Base-by-base conservation (phyloP, 371 early-diverging fungal species). In the Zychaea mexicana region DNA sequence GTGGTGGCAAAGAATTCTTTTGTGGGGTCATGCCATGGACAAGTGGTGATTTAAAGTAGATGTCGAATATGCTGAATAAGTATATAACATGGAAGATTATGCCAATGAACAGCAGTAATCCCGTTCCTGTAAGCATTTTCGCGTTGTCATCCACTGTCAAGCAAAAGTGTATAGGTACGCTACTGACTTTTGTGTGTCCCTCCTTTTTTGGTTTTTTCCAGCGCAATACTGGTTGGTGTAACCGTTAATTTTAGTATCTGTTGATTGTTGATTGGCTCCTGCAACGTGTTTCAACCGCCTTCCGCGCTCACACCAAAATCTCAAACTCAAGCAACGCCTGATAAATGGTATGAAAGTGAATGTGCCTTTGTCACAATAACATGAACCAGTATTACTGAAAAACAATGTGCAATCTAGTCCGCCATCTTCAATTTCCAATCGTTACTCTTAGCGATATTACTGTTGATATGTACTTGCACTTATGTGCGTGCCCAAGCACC, bases 21-120 rank as follows among this genome's bases (percentile, higher is more conserved):
- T 91, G 87, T 39, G 91, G 94, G 7, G 83, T 85, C 97, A 96
- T 96, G 61, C 97, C 97, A 86, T 96, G 96, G 52, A 98, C 96
- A 22, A 98, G 80, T 42, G 98, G 98, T n/a, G 97, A 93, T 22
- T 90, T 91, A 74, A 98, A 98, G 85, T 98, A 98, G 71, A 98
- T 97, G 78, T 98, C 98, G 73, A 98, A 98, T 65, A 98, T 97
- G 71, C 92, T 92, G 72, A 82, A 84, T 53, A 93, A 79, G 73
- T 96, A 98, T 61, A 92, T 80, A 56, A 92, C 71, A 79, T 98
- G 98, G 81, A 96, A 98, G 55, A 96, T 72, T 42, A 96, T 87
- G 31, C 97, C 96, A 52, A 96, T 71, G 60, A 89, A 60, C 64
- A 93, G 78, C 61, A 88, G 64, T 54, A 70, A 45, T 42, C 64